phyloP scores from a whole-genome alignment of 805 yeast species.

The Candida chauliodis region DNA sequence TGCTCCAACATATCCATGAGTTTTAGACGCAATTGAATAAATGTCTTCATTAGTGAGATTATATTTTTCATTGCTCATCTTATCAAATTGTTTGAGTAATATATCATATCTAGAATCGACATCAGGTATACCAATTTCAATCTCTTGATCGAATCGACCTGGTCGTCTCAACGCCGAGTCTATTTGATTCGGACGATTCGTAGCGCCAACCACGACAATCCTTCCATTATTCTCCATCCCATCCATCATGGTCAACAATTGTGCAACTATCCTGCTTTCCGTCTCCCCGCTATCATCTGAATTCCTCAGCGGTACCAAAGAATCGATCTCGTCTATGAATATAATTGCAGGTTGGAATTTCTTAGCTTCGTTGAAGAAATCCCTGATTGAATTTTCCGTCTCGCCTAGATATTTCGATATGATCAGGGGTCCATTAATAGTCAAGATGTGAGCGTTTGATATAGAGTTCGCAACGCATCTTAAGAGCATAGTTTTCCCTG shows the following conservation, averaged over 20 bases:
- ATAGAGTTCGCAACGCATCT: constrained; percentile 73
- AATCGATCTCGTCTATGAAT: constrained; percentile 90
- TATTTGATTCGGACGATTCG: constrained; percentile 65
- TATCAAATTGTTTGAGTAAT: constrained; percentile 54
- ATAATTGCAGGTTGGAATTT: constrained; percentile 84
- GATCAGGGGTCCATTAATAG: constrained; percentile 86
- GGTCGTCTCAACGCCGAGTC: constrained; percentile 79
- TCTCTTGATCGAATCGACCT: constrained; percentile 85
- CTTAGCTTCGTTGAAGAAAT: constrained; percentile 78
- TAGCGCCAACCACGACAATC: constrained; percentile 70
- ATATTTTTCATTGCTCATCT: constrained; percentile 46
- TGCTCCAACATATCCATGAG: constrained; percentile 98
- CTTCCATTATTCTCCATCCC: constrained; percentile 65
- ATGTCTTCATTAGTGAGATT: constrained; percentile 53
- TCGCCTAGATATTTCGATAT: constrained; percentile 93
- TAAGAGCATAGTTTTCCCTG: constrained; percentile 89
- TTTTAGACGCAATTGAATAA: constrained; percentile 61
- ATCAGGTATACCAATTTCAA: constrained; percentile 91
- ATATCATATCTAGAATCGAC: constrained; percentile 74
- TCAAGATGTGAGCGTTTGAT: constrained; percentile 75
- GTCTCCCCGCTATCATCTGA: constrained; percentile 88
- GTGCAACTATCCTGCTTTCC: constrained; percentile 87
- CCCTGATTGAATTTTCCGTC: constrained; percentile 82
- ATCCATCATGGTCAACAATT: constrained; percentile 78
- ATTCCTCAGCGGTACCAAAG: constrained; percentile 80